Conservation (phyloP, 1,284 basidiomycete genomes). For the Rhodofomes roseus region DNA sequence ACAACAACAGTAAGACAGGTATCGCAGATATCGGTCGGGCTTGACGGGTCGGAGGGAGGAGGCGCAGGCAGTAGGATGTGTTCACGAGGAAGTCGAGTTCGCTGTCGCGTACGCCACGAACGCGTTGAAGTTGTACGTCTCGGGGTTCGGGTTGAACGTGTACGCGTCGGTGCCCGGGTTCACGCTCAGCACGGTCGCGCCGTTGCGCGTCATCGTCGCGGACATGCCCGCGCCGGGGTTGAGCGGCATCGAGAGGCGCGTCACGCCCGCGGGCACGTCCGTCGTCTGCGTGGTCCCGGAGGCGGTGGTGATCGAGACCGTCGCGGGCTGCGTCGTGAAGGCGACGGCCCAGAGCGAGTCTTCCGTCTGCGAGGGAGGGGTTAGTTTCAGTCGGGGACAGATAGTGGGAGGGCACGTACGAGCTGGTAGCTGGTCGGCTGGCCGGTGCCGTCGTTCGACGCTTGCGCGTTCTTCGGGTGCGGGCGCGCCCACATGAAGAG, state of each 20-base stretch:
- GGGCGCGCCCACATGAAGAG: conserved; percentile 74
- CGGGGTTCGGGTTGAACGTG: conserved; percentile 48
- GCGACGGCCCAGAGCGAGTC: conserved; percentile 68
- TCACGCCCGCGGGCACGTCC: conserved; percentile 53
- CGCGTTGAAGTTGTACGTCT: conserved; percentile 64
- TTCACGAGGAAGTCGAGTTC: neutral
- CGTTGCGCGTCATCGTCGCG: conserved; percentile 53
- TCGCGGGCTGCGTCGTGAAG: conserved; percentile 52
- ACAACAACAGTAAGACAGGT: neutral
- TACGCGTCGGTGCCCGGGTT: conserved; percentile 38
- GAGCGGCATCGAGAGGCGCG: conserved; percentile 63
- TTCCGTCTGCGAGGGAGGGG: conserved; percentile 29
- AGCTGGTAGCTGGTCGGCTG: conserved; percentile 55
- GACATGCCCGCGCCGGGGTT: conserved; percentile 56
- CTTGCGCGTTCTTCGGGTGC: conserved; percentile 55
- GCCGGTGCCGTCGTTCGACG: conserved; percentile 46
- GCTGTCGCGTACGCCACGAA: conserved; percentile 40
- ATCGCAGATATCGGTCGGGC: neutral
- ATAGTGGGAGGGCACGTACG: conserved; percentile 24
- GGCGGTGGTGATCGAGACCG: conserved; percentile 50
- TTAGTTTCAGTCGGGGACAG: neutral
- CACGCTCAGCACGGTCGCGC: conserved; percentile 48
- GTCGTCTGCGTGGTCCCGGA: conserved; percentile 43
- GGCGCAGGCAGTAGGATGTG: neutral
- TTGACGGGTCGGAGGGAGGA: neutral